These are phyloP conservation scores for Anastatica hierochuntica DNA, from an alignment of 345 rosid genomes.

Conservation along the genomic window DNA sequence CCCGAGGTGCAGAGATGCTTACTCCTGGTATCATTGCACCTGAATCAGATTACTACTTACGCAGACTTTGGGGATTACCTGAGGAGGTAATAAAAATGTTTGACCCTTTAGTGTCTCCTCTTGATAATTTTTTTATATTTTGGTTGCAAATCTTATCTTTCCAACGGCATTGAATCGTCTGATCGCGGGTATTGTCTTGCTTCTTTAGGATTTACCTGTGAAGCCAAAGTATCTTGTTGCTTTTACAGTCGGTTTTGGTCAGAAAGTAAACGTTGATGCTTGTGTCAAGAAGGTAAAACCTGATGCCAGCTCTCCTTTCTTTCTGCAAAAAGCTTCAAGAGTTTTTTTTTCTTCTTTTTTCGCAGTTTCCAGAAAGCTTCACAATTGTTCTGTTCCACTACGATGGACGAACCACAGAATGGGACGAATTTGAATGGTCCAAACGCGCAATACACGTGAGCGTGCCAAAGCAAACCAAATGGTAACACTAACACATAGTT, in stretches of 20 bases:
- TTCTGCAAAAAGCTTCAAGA: background rate
- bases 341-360: background rate
- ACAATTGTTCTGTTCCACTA: slow-evolving; percentile 87
- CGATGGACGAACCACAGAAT: slow-evolving; percentile 75
- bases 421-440: slow-evolving; percentile 97
- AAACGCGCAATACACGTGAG: slow-evolving; percentile 84
- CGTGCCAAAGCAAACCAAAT: slow-evolving; percentile 80
- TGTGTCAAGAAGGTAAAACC: slow-evolving; percentile 68
- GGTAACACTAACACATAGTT: slow-evolving; percentile 29
- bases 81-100: slow-evolving; percentile 45
- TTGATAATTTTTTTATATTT: slow-evolving; percentile 1
- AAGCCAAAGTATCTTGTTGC: slow-evolving; percentile 73
- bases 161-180: background rate
- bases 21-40: slow-evolving; percentile 74
- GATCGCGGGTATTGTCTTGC: slow-evolving; percentile 1
- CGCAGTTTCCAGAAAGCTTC: slow-evolving; percentile 71
- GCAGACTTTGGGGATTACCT: slow-evolving; percentile 88
- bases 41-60: slow-evolving; percentile 67
- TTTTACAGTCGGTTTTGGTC: slow-evolving; percentile 79
- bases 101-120: background rate
- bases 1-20: slow-evolving; percentile 84
- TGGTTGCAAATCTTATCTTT: background rate
- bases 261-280: slow-evolving; percentile 66
- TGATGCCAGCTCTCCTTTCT: background rate
- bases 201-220: slow-evolving; percentile 63